These are phyloP conservation scores for Sanghuangporus baumii DNA, from an alignment of 1,284 basidiomycete genomes.

Conservation along the genomic window DNA sequence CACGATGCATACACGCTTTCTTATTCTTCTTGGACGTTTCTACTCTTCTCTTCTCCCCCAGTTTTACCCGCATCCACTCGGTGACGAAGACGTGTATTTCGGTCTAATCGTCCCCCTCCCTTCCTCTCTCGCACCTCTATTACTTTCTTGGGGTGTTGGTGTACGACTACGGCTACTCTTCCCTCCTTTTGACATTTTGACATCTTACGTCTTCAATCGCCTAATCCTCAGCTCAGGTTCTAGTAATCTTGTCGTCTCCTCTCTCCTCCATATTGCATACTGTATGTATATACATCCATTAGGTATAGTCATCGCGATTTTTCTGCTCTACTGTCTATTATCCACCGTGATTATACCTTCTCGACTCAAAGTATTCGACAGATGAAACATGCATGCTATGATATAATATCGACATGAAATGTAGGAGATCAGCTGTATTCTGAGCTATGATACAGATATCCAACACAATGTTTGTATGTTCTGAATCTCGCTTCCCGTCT, in stretches of 20 bases:
- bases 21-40: not conserved
- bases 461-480: no score
- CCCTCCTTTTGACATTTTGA: not conserved
- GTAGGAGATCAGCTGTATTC: no score
- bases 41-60: not conserved
- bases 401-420: no score
- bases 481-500: no score
- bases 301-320: no score
- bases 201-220: not conserved
- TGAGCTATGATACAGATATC: no score
- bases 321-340: not conserved
- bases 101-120: no score
- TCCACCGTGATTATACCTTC: not conserved
- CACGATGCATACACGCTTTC: not conserved
- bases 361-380: no score
- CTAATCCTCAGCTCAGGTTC: not conserved
- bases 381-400: no score
- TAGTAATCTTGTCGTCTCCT: not conserved
- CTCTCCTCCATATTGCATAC: not conserved
- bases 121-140: no score
- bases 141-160: not conserved
- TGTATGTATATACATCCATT: not conserved
- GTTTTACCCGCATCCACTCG: no score
- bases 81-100: no score
- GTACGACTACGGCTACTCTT: not conserved